Percentiles rank a stretch among this genome's conserved stretches.
Conservation (phyloP, 345 rosid genomes). For the Populus pruinosa region DNA sequence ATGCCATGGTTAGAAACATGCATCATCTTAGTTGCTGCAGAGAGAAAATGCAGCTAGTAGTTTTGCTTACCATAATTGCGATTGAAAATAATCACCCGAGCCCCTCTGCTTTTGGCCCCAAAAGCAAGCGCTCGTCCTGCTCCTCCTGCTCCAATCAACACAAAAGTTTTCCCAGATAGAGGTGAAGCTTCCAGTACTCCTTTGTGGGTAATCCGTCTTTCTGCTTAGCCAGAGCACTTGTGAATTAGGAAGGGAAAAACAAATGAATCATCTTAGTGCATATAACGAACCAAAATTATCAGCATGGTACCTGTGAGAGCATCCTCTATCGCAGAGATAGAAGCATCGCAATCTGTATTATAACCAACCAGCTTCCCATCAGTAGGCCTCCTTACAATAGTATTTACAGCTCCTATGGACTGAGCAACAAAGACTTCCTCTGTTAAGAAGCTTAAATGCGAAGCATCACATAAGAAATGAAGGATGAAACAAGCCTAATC, state of each 20-base stretch:
- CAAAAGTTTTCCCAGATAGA: slow-evolving; percentile 46
- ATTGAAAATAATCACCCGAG: slow-evolving; percentile 48
- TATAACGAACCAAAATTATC: slow-evolving; percentile 11
- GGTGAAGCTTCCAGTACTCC: slow-evolving; percentile 17
- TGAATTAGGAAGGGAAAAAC: background rate
- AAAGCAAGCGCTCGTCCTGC: slow-evolving; percentile 67
- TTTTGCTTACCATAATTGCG: slow-evolving; percentile 42
- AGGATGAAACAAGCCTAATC: no score
- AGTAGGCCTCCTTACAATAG: slow-evolving; percentile 39
- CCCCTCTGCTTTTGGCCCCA: slow-evolving; percentile 54
- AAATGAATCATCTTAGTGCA: slow-evolving; percentile 31
- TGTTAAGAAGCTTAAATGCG: slow-evolving; percentile 20
- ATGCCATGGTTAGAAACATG: background rate
- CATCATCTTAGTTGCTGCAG: background rate
- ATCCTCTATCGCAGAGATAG: slow-evolving; percentile 50
- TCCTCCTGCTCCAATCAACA: slow-evolving; percentile 60
- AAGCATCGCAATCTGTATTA: slow-evolving; percentile 47
- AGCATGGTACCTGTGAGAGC: slow-evolving; percentile 42
- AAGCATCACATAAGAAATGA: background rate
- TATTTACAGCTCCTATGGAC: slow-evolving; percentile 49
- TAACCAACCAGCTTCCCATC: slow-evolving; percentile 47
- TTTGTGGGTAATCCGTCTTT: background rate
- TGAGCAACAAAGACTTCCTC: slow-evolving; percentile 11
- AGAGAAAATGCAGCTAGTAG: background rate
- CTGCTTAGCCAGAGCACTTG: slow-evolving; percentile 2